Percentiles rank a stretch among this genome's conserved stretches.
These are phyloP conservation scores for Kingdonia uniflora DNA, from an alignment of 164 flowering plant genomes.

Conservation along the genomic window DNA sequence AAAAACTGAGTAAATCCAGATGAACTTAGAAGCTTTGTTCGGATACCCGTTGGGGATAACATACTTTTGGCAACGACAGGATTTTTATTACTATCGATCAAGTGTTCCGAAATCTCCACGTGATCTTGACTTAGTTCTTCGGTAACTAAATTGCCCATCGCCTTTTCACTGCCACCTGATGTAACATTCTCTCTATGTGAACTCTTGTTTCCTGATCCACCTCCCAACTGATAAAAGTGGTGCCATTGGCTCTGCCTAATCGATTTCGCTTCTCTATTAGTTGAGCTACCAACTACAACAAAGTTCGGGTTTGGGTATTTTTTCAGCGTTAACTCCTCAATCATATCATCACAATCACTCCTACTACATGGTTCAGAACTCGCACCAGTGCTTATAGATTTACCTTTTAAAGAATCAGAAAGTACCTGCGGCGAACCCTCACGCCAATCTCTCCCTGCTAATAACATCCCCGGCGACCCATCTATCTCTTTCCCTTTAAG, in stretches of 20 bases:
- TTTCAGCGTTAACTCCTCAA: constrained; percentile 55
- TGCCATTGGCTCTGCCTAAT: constrained; percentile 37
- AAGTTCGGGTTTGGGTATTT: constrained; percentile 27
- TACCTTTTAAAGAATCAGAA: constrained; percentile 29
- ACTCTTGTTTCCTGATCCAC: no score
- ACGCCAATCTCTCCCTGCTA: constrained; percentile 23
- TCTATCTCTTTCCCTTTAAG: constrained; percentile 22
- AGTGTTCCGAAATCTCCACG: constrained; percentile 13
- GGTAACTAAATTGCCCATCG: constrained; percentile 11
- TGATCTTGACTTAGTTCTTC: constrained; percentile 14
- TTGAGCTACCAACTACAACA: constrained; percentile 35
- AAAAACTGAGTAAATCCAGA: constrained; percentile 76
- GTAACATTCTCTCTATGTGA: no score
- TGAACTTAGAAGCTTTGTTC: constrained; percentile 56
- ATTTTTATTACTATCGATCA: constrained; percentile 15
- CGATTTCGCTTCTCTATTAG: constrained; percentile 24
- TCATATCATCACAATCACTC: constrained; percentile 35
- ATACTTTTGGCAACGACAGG: constrained; percentile 9
- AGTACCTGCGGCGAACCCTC: constrained; percentile 26
- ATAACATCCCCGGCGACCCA: constrained; percentile 24
- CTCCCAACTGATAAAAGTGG: constrained; percentile 31
- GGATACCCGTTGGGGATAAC: constrained; percentile 33
- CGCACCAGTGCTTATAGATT: constrained; percentile 17
- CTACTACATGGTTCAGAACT: constrained; percentile 16
- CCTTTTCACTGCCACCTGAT: constrained; percentile 30